Evolutionary conservation across 176 grass and related monocot species (phyloP).

Genomic region (Oryza meridionalis): DNA sequence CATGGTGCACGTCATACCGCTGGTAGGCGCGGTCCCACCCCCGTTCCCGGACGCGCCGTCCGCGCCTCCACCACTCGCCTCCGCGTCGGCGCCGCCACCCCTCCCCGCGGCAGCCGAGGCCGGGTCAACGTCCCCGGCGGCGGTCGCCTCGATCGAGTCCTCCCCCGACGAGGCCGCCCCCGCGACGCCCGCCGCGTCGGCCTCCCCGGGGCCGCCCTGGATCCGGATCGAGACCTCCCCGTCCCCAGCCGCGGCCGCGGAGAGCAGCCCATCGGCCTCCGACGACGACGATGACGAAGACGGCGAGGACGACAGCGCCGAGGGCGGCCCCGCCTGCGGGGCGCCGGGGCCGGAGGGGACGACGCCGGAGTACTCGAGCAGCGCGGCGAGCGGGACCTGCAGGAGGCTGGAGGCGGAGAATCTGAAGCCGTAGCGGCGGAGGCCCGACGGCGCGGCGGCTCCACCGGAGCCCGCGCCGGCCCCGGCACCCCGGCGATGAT

Average conservation of each 20-base stretch:
- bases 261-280: conserved; percentile 40
- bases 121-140: conserved; percentile 46
- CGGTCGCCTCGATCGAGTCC: conserved; percentile 41
- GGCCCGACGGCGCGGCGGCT: conserved; percentile 27
- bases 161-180: conserved; percentile 31
- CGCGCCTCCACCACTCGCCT: conserved; percentile 40
- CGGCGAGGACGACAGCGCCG: conserved; percentile 13
- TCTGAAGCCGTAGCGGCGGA: conserved; percentile 67
- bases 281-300: background rate
- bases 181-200: conserved; percentile 33
- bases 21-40: conserved; percentile 77
- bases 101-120: conserved; percentile 29
- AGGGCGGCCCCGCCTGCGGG: conserved; percentile 39
- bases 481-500: conserved; percentile 48
- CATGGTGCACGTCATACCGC: conserved; percentile 91
- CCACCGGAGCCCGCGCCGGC: background rate
- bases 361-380: conserved; percentile 93
- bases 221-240: conserved; percentile 97
- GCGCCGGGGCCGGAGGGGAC: conserved; percentile 50
- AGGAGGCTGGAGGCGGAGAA: conserved; percentile 83
- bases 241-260: conserved; percentile 44
- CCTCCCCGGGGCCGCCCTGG: conserved; percentile 65
- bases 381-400: conserved; percentile 79
- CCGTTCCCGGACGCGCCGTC: conserved; percentile 38
- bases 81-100: conserved; percentile 46